A percentile compares a stretch with the other conserved stretches of the same genome.
phyloP scores from a whole-genome alignment of 805 yeast species.

The Candida tibetensis region DNA sequence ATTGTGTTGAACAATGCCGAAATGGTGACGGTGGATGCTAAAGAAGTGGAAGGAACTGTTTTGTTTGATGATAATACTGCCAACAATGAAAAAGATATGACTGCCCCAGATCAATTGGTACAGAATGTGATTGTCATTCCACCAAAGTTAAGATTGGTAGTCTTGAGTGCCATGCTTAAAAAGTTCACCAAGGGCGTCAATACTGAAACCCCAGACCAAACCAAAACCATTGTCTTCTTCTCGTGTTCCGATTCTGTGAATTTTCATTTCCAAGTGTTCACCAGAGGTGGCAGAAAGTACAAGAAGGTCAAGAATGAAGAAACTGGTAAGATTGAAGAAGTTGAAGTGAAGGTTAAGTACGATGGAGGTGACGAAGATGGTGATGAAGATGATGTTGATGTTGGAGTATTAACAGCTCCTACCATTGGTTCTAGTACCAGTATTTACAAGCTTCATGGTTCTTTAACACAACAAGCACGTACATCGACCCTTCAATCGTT shows the following conservation, averaged over 20 bases:
- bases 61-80: slow-evolving; percentile 27
- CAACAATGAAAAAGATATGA: slow-evolving; percentile 14
- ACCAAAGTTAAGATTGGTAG: slow-evolving; percentile 83
- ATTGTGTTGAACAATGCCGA: slow-evolving; percentile 72
- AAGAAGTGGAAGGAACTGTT: slow-evolving; percentile 20
- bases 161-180: slow-evolving; percentile 66
- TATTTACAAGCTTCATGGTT: slow-evolving; percentile 80
- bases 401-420: slow-evolving; percentile 54
- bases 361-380: slow-evolving; percentile 19
- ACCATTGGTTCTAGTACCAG: slow-evolving; percentile 42
- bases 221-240: slow-evolving; percentile 77
- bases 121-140: slow-evolving; percentile 86
- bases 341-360: slow-evolving; percentile 13
- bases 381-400: slow-evolving; percentile 23
- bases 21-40: slow-evolving; percentile 49
- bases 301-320: slow-evolving; percentile 30
- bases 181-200: slow-evolving; percentile 25
- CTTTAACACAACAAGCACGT: slow-evolving; percentile 79
- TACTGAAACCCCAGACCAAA: slow-evolving; percentile 24
- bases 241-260: slow-evolving; percentile 97
- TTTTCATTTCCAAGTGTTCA: slow-evolving; percentile 77
- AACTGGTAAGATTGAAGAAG: slow-evolving; percentile 18
- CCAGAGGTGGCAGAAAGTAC: slow-evolving; percentile 51
- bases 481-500: slow-evolving; percentile 71
- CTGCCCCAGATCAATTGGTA: slow-evolving; percentile 87